Conservation (phyloP, 225 moss, liverwort and hornwort species). For the Ulota crispa region DNA sequence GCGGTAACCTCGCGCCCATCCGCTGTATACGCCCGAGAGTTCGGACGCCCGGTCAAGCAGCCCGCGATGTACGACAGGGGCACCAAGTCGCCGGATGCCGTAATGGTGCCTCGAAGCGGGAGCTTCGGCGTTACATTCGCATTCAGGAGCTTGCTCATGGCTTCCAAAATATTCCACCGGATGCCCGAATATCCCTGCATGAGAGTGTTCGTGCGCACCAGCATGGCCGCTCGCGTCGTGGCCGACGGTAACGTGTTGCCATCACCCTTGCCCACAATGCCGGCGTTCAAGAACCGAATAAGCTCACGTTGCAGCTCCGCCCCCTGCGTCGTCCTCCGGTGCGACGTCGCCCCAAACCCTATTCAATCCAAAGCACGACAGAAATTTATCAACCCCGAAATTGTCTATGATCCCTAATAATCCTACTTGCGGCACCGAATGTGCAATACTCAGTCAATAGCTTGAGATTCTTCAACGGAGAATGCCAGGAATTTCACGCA, state of each 20-base stretch:
- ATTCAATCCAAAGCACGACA: neutral
- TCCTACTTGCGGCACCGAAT: neutral
- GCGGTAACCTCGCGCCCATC: constrained; percentile 43
- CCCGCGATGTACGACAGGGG: constrained; percentile 58
- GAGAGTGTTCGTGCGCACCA: constrained; percentile 55
- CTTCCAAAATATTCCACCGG: constrained; percentile 50
- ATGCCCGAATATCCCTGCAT: constrained; percentile 64
- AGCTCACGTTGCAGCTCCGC: constrained; percentile 55
- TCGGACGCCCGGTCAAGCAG: constrained; percentile 47
- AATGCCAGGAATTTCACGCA: neutral
- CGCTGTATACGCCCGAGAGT: constrained; percentile 39
- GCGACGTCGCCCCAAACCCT: constrained; percentile 60
- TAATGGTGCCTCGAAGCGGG: constrained; percentile 49
- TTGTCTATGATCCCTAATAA: too few relatives aligned
- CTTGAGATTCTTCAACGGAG: neutral
- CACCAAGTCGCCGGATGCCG: constrained; percentile 50
- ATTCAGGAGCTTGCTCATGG: constrained; percentile 43
- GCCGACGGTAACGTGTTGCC: constrained; percentile 40
- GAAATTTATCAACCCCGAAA: neutral
- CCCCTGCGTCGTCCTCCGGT: constrained; percentile 43
- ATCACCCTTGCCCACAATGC: constrained; percentile 49
- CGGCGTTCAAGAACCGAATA: constrained; percentile 55
- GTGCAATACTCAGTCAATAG: neutral
- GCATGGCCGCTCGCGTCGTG: constrained; percentile 56
- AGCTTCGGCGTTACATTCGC: constrained; percentile 53